phyloP scores from a whole-genome alignment of 2,329 filamentous ascomycete genomes.

The Monosporascus sp. region DNA sequence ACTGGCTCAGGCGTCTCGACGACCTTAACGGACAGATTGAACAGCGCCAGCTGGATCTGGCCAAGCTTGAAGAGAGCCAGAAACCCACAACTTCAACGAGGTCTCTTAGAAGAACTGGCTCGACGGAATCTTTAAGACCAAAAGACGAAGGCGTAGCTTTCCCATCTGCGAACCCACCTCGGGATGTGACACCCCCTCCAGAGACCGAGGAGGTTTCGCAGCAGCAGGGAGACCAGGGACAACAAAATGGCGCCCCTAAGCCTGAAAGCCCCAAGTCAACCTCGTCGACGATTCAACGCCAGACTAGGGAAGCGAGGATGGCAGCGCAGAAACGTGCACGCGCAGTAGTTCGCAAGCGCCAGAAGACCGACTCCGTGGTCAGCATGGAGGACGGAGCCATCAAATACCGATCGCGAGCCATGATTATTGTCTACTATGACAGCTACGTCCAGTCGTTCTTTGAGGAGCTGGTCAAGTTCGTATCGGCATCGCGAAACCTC shows the following conservation, averaged over 20 bases:
- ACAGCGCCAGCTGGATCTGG: constrained; percentile 55
- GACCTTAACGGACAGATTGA: constrained; percentile 57
- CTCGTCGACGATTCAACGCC: constrained; percentile 28
- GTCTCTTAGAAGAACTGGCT: constrained; percentile 46
- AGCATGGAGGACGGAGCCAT: constrained; percentile 41
- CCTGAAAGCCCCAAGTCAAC: constrained; percentile 29
- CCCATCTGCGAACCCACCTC: constrained; percentile 7
- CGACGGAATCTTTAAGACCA: constrained; percentile 48
- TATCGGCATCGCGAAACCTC: constrained; percentile 74
- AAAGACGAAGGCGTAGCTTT: constrained; percentile 35
- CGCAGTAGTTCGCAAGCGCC: constrained; percentile 43
- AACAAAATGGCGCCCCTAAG: constrained; percentile 14
- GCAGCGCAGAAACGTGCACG: constrained; percentile 40
- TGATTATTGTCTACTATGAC: constrained; percentile 90
- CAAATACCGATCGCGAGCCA: constrained; percentile 64
- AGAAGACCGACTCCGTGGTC: constrained; percentile 45
- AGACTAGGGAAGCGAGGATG: constrained; percentile 39
- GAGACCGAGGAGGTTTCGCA: constrained; percentile 10
- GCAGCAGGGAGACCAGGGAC: constrained; percentile 15
- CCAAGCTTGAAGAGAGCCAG: constrained; percentile 35
- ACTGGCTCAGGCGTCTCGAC: constrained; percentile 54
- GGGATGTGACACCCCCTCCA: constrained; percentile 8
- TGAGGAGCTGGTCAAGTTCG: constrained; percentile 74
- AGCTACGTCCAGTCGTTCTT: constrained; percentile 79
- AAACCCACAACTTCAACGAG: constrained; percentile 26